Conservation (phyloP, 371 early-diverging fungal genomes). For the Syncephalastrum sp. region DNA sequence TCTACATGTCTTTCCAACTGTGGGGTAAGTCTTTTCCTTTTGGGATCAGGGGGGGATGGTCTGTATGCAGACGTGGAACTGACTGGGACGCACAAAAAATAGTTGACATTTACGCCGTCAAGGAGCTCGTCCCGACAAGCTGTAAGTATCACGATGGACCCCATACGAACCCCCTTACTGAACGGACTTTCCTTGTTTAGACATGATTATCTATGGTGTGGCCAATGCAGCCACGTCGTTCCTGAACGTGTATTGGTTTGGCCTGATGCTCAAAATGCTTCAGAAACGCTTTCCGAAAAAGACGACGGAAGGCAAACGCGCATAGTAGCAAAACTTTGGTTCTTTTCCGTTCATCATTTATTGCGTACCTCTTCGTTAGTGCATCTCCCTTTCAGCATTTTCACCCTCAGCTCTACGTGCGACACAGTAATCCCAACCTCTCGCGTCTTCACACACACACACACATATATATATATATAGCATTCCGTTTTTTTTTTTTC, state of each 20-base stretch:
- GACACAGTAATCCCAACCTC: too few relatives aligned
- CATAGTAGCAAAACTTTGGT: slow-evolving; percentile 1
- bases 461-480: too few relatives aligned
- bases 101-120: slow-evolving; percentile 45
- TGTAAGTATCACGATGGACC: slow-evolving; percentile 32
- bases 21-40: slow-evolving; percentile 45
- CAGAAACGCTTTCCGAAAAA: slow-evolving; percentile 38
- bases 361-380: not conserved
- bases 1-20: slow-evolving; percentile 66
- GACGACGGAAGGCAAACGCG: slow-evolving; percentile 11
- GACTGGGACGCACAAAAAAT: not conserved
- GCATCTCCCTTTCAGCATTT: too few relatives aligned
- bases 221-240: slow-evolving; percentile 66
- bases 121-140: slow-evolving; percentile 56
- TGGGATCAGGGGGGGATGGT: not conserved
- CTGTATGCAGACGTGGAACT: not conserved
- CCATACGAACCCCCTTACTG: slow-evolving; percentile 3
- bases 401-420: too few relatives aligned
- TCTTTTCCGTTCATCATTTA: not conserved
- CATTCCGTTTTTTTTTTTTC: too few relatives aligned
- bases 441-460: too few relatives aligned
- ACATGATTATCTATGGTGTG: slow-evolving; percentile 53
- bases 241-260: slow-evolving; percentile 82
- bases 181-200: slow-evolving; percentile 17
- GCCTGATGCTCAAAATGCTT: slow-evolving; percentile 64